Conservation (phyloP, 345 rosid species). For the Salix purpurea region DNA sequence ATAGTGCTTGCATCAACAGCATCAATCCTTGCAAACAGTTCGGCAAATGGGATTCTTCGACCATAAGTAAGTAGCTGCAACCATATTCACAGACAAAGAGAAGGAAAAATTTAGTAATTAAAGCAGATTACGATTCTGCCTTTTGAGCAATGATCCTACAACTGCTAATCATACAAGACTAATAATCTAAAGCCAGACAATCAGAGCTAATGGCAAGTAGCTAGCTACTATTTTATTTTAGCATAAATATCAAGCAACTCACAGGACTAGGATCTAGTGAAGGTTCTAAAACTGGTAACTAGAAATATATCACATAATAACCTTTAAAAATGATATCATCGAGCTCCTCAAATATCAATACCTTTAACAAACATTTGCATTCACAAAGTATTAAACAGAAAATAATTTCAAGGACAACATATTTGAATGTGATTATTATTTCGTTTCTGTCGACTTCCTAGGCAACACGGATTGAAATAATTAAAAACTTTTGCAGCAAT, state of each 20-base stretch:
- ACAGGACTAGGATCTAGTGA: not conserved
- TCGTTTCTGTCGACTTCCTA: not conserved
- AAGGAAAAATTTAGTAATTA: not conserved
- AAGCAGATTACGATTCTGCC: no score
- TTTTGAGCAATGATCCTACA: not conserved
- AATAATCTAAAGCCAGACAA: not conserved
- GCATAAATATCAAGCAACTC: not conserved
- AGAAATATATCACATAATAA: no score
- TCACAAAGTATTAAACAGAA: not conserved
- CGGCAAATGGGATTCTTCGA: slow-evolving; percentile 82
- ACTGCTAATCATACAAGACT: not conserved
- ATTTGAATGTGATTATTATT: not conserved
- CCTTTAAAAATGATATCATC: no score
- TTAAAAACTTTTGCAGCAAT: not conserved
- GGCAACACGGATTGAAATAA: not conserved
- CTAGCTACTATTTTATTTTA: not conserved
- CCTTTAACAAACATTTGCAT: no score
- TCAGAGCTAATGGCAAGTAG: not conserved
- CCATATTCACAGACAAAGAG: slow-evolving; percentile 6
- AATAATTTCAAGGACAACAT: not conserved
- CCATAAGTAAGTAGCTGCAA: slow-evolving; percentile 93
- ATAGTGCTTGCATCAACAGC: slow-evolving; percentile 82
- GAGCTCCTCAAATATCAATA: no score
- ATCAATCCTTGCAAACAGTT: slow-evolving; percentile 87
- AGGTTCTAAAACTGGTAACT: not conserved